A percentile compares a stretch with the other conserved stretches of the same genome.
These are phyloP conservation scores for Nyssa sinensis DNA, from an alignment of 148 eudicot genomes.

Conservation along the genomic window DNA sequence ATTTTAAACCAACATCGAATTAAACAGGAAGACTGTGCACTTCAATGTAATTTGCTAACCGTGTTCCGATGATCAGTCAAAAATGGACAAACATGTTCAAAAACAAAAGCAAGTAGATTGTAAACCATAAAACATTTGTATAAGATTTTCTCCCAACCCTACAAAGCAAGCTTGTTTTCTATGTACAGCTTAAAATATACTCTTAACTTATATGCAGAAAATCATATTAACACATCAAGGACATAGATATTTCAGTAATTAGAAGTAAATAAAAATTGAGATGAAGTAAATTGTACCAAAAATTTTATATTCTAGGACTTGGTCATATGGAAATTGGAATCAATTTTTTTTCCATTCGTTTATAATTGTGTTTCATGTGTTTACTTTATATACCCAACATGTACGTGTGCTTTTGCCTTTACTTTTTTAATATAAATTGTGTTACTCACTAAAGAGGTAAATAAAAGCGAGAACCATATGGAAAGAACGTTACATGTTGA, in stretches of 20 bases:
- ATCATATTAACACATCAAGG: background rate
- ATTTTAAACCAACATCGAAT: too few species aligned
- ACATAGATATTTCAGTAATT: too few species aligned
- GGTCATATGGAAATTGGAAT: background rate
- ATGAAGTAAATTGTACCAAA: background rate
- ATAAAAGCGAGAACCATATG: background rate
- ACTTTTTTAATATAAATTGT: background rate
- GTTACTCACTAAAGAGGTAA: background rate
- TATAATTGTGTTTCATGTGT: too few species aligned
- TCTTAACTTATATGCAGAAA: background rate
- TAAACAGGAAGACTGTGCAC: background rate
- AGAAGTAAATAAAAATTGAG: background rate
- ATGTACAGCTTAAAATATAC: background rate
- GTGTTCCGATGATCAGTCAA: background rate
- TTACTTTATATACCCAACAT: background rate
- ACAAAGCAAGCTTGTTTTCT: background rate
- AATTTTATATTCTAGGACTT: too few species aligned
- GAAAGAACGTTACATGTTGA: conserved; percentile 64
- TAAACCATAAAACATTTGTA: background rate
- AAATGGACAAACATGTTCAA: background rate
- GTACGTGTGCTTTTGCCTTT: background rate
- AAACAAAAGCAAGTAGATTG: background rate
- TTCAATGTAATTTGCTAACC: too few species aligned
- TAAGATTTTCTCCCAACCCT: background rate
- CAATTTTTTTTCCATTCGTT: background rate